Base-by-base conservation (phyloP, 306 rosid species). In the Quercus glauca region DNA sequence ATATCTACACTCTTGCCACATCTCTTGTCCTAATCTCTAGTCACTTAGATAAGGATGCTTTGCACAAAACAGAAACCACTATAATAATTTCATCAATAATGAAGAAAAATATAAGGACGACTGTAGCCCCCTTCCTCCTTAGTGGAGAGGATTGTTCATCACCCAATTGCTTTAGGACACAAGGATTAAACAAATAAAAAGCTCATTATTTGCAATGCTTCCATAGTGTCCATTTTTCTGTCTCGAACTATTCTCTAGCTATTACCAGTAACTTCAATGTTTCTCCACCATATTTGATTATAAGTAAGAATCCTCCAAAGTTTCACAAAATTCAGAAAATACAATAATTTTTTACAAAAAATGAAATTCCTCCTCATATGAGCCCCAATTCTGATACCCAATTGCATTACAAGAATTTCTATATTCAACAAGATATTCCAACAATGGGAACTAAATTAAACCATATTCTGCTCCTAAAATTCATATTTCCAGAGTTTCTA, bases 81-180 rank as follows among this genome's bases (percentile, higher is more conserved):
- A 33, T 45, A 21, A 35, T 67, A 31, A 67, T 18, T 33, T 21
- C 43, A 7, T 31, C 52, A 18, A 33, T 35, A 33, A 33, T 0
- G 51, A 18, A 67, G 25, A 49, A 49, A 59, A 4, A 70, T 88
- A 79, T 88, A 61, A n/a, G 88, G 86, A 78, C 43, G 87, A 86
- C 43, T 86, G 92, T 89, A 89, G 92, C 92, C 86, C 78, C 87
- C 76, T 84, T 81, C 91, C 90, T 82, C 73, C 93, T 92, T 83
- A 75, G 84, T 78, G 91, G 85, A 86, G 90, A 83, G 86, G 91
- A 92, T 83, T 94, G 97, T 92, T 94, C 98, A 84, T 85, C 97
- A 84, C 83, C 96, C 96, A 60, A 60, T 87, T 81, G 52, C 84
- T 94, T 61, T 94, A 74, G 97, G 98, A 91, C 97, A 86, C 53